Conservation (phyloP, 108 stramenopile species). For the Poteriospumella lacustris region DNA sequence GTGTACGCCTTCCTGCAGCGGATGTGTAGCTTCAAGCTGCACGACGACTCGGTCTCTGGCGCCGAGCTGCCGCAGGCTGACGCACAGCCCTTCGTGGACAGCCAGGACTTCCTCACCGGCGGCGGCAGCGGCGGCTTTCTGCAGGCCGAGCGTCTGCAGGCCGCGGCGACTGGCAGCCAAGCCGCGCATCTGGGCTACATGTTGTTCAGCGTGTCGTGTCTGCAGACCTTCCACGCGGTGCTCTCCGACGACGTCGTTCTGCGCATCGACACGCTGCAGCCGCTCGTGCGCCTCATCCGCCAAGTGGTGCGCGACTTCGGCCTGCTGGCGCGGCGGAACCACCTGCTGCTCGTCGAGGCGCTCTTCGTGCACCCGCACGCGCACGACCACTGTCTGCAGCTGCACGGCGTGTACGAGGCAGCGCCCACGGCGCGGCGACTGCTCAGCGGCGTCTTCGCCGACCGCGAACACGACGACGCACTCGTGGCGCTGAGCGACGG, state of each 20-base stretch:
- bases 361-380: not conserved
- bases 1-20: not conserved
- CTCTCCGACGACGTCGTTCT: not conserved
- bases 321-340: not conserved
- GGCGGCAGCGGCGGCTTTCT: too few relatives aligned
- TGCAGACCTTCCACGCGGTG: not conserved
- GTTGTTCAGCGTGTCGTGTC: not conserved
- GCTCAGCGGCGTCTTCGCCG: too few relatives aligned
- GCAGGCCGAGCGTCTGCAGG: too few relatives aligned
- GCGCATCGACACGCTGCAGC: not conserved
- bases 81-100: too few relatives aligned
- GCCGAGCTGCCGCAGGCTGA: too few relatives aligned
- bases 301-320: not conserved
- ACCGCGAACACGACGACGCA: too few relatives aligned
- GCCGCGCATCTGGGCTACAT: not conserved
- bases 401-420: not conserved
- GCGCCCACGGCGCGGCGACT: too few relatives aligned
- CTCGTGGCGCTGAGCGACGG: too few relatives aligned
- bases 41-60: not conserved
- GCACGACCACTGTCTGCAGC: not conserved
- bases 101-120: too few relatives aligned
- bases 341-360: slow-evolving; percentile 20
- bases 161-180: too few relatives aligned
- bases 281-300: not conserved
- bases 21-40: not conserved